These are phyloP conservation scores for Boletus patriciae DNA, from an alignment of 768 basidiomycete genomes.

Conservation along the genomic window DNA sequence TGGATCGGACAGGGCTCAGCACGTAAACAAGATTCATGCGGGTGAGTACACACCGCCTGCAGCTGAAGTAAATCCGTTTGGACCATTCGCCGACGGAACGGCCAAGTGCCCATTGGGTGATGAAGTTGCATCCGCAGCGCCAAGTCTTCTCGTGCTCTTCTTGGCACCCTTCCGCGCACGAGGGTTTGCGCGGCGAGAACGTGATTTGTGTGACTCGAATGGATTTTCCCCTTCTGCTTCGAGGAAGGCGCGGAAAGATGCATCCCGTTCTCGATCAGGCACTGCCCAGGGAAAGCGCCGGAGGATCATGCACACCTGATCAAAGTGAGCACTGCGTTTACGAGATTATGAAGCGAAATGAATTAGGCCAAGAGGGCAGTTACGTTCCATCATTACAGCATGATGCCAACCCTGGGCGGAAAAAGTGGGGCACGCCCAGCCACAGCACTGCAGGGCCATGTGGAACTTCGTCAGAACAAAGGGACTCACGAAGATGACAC, in stretches of 20 bases:
- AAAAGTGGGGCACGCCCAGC: background rate
- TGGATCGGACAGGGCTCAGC: constrained; percentile 11
- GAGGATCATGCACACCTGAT: constrained; percentile 81
- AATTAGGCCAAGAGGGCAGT: background rate
- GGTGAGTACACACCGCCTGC: constrained; percentile 25
- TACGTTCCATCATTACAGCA: constrained; percentile 3
- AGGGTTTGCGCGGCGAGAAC: constrained; percentile 10
- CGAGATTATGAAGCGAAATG: constrained; percentile 6
- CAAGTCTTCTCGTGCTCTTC: constrained; percentile 1
- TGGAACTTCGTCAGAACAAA: background rate
- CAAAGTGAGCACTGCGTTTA: constrained; percentile 14
- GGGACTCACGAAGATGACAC: constrained; percentile 88
- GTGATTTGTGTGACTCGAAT: constrained; percentile 33
- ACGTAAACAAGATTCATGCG: background rate
- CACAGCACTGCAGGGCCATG: background rate
- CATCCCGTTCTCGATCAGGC: constrained; percentile 90
- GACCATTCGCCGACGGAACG: constrained; percentile 1
- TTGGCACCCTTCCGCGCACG: constrained; percentile 7
- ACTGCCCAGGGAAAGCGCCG: constrained; percentile 99
- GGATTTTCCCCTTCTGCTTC: constrained; percentile 84
- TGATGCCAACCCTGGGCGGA: background rate
- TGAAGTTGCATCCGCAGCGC: background rate
- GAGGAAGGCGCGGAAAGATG: constrained; percentile 89
- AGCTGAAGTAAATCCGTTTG: constrained; percentile 9
- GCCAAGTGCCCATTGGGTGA: constrained; percentile 1